Percentiles rank a stretch among this genome's conserved stretches.
phyloP scores from a whole-genome alignment of 345 rosid species.

The Lumnitzera littorea region DNA sequence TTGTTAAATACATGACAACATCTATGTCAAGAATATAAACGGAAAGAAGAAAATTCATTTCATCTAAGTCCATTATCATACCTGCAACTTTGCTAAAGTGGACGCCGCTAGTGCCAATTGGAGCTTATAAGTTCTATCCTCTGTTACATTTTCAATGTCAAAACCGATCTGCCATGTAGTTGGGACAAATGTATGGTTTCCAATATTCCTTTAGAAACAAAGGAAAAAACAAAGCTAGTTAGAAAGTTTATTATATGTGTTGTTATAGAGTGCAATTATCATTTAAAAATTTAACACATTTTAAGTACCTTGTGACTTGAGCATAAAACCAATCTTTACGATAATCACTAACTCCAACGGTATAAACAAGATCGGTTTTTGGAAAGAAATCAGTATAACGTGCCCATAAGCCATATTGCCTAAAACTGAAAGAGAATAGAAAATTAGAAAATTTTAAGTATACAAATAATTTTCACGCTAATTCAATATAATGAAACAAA shows the following conservation, averaged over 20 bases:
- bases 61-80: not conserved
- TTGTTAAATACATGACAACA: not conserved
- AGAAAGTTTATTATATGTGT: not conserved
- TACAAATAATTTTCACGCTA: too few relatives aligned
- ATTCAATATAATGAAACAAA: not conserved
- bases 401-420: constrained; percentile 21
- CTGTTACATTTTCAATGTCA: constrained; percentile 8
- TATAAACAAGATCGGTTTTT: constrained; percentile 6
- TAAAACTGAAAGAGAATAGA: constrained; percentile 1
- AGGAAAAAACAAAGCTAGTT: not conserved
- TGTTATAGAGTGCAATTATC: too few relatives aligned
- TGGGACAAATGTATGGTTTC: not conserved
- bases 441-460: not conserved
- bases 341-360: constrained; percentile 9
- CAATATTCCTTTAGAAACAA: not conserved
- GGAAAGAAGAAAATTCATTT: too few relatives aligned
- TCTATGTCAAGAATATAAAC: not conserved
- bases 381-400: constrained; percentile 6
- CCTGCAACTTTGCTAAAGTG: not conserved
- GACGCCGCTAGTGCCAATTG: constrained; percentile 36
- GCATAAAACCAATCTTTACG: constrained; percentile 31
- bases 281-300: too few relatives aligned
- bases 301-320: constrained; percentile 29
- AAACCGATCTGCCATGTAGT: constrained; percentile 13
- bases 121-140: constrained; percentile 18